These are phyloP conservation scores for Alnus glutinosa DNA, from an alignment of 306 rosid genomes.

Conservation along the genomic window DNA sequence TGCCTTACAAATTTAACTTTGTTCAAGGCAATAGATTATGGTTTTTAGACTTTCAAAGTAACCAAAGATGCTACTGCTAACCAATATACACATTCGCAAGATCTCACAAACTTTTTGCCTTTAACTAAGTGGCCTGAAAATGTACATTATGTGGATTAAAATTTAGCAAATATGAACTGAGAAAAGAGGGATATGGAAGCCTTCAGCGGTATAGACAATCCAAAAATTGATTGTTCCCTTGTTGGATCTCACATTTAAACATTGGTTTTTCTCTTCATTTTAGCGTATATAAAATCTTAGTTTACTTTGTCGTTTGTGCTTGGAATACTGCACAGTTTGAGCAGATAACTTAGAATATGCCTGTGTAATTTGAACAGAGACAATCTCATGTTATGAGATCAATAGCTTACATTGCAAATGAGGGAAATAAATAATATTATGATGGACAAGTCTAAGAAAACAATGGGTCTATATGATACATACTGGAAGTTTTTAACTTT, in stretches of 20 bases:
- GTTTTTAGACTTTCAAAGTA: not conserved
- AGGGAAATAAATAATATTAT: not conserved
- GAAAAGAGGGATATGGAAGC: not conserved
- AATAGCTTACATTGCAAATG: not conserved
- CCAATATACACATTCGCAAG: not conserved
- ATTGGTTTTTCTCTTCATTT: not conserved
- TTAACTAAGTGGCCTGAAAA: too few species aligned
- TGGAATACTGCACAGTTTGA: constrained; percentile 6
- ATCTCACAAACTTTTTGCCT: not conserved
- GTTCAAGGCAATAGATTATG: not conserved
- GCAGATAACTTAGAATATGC: not conserved
- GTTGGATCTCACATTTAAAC: constrained; percentile 11
- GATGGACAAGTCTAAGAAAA: not conserved
- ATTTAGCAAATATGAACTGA: not conserved
- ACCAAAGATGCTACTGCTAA: not conserved
- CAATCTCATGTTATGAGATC: not conserved
- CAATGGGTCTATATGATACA: not conserved
- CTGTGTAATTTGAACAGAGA: not conserved
- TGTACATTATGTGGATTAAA: too few species aligned
- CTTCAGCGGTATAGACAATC: constrained; percentile 8
- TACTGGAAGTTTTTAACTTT: not conserved
- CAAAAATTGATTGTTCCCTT: constrained; percentile 15
- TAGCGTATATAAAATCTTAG: constrained; percentile 8
- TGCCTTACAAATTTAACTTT: not conserved
- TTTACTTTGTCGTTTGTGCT: constrained; percentile 2